Percentiles rank a stretch among this genome's conserved stretches.
Evolutionary conservation across 495 filamentous ascomycete species (phyloP).

Genomic region (Paragyromitra xinjiangensis): DNA sequence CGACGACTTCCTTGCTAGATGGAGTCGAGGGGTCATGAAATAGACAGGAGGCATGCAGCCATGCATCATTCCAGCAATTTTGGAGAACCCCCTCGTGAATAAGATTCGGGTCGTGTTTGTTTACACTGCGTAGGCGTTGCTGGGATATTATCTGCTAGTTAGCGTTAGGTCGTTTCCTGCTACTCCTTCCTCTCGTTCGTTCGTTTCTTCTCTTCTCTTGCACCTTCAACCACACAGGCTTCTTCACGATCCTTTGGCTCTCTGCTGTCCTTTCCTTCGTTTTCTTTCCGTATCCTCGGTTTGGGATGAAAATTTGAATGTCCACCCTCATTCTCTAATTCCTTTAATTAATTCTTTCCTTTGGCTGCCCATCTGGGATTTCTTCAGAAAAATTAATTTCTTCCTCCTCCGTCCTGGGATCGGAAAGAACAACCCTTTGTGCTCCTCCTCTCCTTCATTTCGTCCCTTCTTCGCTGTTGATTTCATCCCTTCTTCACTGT

Average conservation of each 20-base stretch:
- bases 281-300: slow-evolving; percentile 32
- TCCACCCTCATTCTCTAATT: slow-evolving; percentile 28
- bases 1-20: slow-evolving; percentile 40
- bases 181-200: slow-evolving; percentile 5
- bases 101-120: slow-evolving; percentile 22
- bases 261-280: slow-evolving; percentile 18
- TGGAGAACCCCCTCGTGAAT: slow-evolving; percentile 14
- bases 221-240: slow-evolving; percentile 2
- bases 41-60: slow-evolving; percentile 22
- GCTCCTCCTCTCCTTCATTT: slow-evolving; percentile 1
- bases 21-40: slow-evolving; percentile 31
- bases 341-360: slow-evolving; percentile 8
- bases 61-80: slow-evolving; percentile 35
- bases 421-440: slow-evolving; percentile 6
- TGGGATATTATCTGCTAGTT: background rate
- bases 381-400: slow-evolving; percentile 1
- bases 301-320: slow-evolving; percentile 36
- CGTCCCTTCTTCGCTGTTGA: background rate
- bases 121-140: slow-evolving; percentile 20
- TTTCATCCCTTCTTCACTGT: slow-evolving; percentile 13
- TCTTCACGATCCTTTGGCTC: slow-evolving; percentile 7
- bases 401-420: slow-evolving; percentile 15
- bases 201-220: slow-evolving; percentile 17
- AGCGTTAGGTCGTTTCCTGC: background rate
- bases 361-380: slow-evolving; percentile 4